phyloP scores from a whole-genome alignment of 192 early-diverging fungal species.

The Podochytrium sp. region DNA sequence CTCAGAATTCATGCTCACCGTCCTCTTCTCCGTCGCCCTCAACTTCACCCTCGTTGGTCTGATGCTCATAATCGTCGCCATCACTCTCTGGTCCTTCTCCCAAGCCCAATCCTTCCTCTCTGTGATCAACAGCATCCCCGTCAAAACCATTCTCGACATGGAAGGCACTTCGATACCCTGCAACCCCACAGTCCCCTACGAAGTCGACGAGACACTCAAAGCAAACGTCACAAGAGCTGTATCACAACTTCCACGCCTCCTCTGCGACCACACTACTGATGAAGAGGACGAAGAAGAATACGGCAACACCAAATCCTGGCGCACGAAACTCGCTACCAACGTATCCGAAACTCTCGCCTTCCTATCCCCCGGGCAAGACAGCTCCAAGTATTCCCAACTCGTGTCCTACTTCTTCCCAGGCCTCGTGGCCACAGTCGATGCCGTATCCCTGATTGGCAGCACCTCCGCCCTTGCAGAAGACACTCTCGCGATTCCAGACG shows the following conservation, averaged over 20 bases:
- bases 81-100: conserved; percentile 55
- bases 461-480: too few species aligned
- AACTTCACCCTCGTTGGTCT: conserved; percentile 51
- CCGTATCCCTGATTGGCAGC: too few species aligned
- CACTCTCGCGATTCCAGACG: neutral
- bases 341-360: too few species aligned
- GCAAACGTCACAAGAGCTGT: too few species aligned
- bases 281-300: too few species aligned
- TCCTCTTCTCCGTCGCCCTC: conserved; percentile 67
- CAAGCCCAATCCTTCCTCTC: conserved; percentile 63
- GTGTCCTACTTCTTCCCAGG: neutral
- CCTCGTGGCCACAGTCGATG: neutral
- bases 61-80: conserved; percentile 41
- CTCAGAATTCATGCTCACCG: conserved; percentile 69
- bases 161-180: too few species aligned
- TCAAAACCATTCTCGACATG: conserved; percentile 36
- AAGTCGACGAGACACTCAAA: neutral
- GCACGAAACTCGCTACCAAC: too few species aligned
- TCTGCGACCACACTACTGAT: too few species aligned
- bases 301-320: too few species aligned
- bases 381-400: too few species aligned
- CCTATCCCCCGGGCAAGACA: too few species aligned
- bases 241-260: too few species aligned
- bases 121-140: conserved; percentile 46
- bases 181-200: neutral